A percentile compares a stretch with the other conserved stretches of the same genome.
phyloP scores from a whole-genome alignment of 305 asterid genomes.

The Fraxinus floribunda region DNA sequence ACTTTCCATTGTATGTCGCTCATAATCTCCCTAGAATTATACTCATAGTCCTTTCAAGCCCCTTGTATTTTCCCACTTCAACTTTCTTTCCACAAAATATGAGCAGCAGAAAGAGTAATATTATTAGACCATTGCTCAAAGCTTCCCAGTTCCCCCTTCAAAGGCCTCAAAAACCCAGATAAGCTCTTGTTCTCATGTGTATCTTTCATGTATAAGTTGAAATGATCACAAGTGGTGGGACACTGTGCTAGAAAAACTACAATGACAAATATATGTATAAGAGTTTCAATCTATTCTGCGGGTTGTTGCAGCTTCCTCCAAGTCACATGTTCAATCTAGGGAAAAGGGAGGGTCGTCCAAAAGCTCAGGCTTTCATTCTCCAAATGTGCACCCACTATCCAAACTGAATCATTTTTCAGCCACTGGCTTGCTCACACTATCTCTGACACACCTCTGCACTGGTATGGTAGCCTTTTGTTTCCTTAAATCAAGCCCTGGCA shows the following conservation, averaged over 20 bases:
- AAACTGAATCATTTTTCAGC: not conserved
- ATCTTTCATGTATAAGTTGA: not conserved
- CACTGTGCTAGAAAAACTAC: not conserved
- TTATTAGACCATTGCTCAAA: not conserved
- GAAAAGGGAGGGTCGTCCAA: not conserved
- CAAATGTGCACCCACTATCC: not conserved
- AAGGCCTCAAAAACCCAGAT: not conserved
- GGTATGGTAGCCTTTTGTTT: not conserved
- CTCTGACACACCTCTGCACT: not conserved
- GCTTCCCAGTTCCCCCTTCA: not conserved
- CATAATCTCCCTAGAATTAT: not conserved
- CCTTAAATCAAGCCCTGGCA: not conserved
- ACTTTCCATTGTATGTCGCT: not conserved
- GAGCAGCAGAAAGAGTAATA: not conserved
- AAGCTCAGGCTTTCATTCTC: not conserved
- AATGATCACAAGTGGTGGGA: not conserved
- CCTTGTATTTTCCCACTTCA: not conserved
- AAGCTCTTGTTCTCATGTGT: not conserved
- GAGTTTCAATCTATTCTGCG: not conserved
- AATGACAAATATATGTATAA: not conserved
- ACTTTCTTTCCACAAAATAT: not conserved
- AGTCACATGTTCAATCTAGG: not conserved
- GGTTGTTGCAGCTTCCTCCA: not conserved
- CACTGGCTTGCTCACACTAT: not conserved
- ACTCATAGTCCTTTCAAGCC: not conserved